Base-by-base conservation (phyloP, 2,329 filamentous ascomycete species). In the Claviceps capensis region DNA sequence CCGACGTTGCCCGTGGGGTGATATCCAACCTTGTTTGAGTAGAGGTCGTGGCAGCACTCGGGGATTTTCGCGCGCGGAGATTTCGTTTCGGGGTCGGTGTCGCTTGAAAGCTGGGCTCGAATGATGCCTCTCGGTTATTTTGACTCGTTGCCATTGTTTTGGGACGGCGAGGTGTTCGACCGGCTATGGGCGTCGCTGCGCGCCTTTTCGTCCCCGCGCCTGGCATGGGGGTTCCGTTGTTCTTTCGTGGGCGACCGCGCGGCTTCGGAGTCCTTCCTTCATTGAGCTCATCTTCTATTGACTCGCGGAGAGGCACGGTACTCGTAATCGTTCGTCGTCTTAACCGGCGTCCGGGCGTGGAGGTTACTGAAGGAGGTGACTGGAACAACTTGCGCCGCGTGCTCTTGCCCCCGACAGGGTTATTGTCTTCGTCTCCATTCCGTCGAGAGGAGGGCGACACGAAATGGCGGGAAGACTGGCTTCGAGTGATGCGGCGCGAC, bases 191-290 rank as follows among this genome's bases (percentile, higher is more conserved):
- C 1, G 74, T 76, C 11, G 64, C 70, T 7, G 72, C 68, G 53
- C 71, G 69, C 58, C 74, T 73, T 56, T 71, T 76, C 3, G 63
- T 67, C 13, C 65, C 62, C 16, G 65, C 63, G 47, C 60, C 63
- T 1, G 75, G 72, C 55, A 72, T 67, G 2, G 77, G 77, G 3
- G 76, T 81, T 5, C 72, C 75, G 52, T 77, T 75, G 30, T 70
- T 70, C 51, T 70, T 73, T 46, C 74, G 72, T 36, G 72, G 73
- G 14, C 74, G 69, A 5, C 72, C 72, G 51, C 72, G 68, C 49
- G 66, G 64, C 58, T 63, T 69, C 5, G 74, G 74, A 3, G 72
- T 70, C 43, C 60, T 56, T 40, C 59, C 58, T 50, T 62, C 62
- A 43, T 64, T 67, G 17, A 57, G 61, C 2, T 48, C 51, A 30